Evolutionary conservation across 2,329 filamentous ascomycete species (phyloP), one percentile per base, ranked within the genome.

Genomic region (Blastomyces percursus): DNA sequence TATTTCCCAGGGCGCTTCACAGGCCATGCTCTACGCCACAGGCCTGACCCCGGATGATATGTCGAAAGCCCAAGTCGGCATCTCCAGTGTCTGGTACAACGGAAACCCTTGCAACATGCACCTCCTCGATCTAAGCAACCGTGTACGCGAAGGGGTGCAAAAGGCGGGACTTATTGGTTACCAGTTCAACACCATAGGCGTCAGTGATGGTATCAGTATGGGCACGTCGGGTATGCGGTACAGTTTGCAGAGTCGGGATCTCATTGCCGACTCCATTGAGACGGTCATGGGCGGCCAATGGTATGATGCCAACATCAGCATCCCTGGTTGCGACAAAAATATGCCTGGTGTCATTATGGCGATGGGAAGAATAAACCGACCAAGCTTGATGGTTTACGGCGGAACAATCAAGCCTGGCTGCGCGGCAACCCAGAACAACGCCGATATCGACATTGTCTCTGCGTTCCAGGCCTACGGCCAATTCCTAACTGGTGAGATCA

Each of bases 91-190:
- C 65, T 99, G 94, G 94, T 96, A 93, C 79, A 88, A 91, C 69
- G 94, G 94, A 63, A 99, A 99, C 79, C 94, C 94, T 32, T 99
- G 94, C 82, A 99, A 99, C 80, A 99, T 96, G 93, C 94, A 99
- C 77, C 81, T 99, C 66, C 82, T 99, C 77, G 90, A 95, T 72
- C 84, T 99, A 65, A 96, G 90, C 73, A 82, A 88, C 75, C 80
- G 87, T 67, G 88, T 96, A 67, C 86, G 84, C 69, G 83, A 88
- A 72, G 85, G 86, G 65, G 87, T 90, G 40, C 78, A 86, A 69
- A 81, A 88, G 70, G 89, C 91, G 38, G 90, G 91, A 27, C 82
- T 99, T 65, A 83, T 96, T 64, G 91, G 91, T 66, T 96, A 95
- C 82, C 92, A 96, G 76, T 99, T 99, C 85, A 99, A 99, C 82